These are phyloP conservation scores for Parietichytrium sp. DNA, from an alignment of 108 stramenopile genomes.

Conservation along the genomic window DNA sequence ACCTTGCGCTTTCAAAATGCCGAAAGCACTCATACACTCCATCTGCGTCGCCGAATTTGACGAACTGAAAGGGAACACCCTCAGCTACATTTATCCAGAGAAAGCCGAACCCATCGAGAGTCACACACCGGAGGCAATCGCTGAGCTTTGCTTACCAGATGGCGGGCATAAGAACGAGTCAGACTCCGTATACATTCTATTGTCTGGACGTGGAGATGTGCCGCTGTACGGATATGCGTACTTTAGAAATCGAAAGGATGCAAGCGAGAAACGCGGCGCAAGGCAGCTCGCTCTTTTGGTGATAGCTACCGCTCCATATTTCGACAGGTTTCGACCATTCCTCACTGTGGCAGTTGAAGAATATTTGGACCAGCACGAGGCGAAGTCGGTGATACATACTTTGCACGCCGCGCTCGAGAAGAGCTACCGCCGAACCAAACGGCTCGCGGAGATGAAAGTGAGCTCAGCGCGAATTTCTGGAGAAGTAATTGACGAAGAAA, in stretches of 20 bases:
- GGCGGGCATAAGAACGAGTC: neutral
- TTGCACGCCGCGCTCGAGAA: neutral
- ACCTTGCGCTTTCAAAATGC: no score
- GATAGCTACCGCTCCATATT: neutral
- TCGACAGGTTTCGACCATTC: constrained; percentile 4
- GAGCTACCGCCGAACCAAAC: neutral
- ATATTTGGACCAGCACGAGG: neutral
- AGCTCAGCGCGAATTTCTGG: no score
- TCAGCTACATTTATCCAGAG: constrained; percentile 17
- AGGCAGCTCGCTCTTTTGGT: constrained; percentile 24
- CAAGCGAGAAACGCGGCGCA: constrained; percentile 28
- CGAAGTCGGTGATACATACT: neutral
- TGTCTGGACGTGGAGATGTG: neutral
- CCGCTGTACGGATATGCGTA: constrained; percentile 32
- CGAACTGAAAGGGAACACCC: constrained; percentile 16
- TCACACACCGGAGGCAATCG: neutral
- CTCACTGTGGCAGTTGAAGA: constrained; percentile 17
- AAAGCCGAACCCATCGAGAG: neutral
- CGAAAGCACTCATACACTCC: neutral
- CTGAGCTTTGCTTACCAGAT: constrained; percentile 25
- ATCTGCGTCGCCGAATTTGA: constrained; percentile 32
- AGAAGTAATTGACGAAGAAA: no score
- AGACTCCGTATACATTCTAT: constrained; percentile 17
- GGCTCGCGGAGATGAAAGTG: neutral
- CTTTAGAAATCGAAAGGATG: neutral